These are phyloP conservation scores for Clarireedia paspali DNA, from an alignment of 2,329 filamentous ascomycete genomes.

Conservation along the genomic window DNA sequence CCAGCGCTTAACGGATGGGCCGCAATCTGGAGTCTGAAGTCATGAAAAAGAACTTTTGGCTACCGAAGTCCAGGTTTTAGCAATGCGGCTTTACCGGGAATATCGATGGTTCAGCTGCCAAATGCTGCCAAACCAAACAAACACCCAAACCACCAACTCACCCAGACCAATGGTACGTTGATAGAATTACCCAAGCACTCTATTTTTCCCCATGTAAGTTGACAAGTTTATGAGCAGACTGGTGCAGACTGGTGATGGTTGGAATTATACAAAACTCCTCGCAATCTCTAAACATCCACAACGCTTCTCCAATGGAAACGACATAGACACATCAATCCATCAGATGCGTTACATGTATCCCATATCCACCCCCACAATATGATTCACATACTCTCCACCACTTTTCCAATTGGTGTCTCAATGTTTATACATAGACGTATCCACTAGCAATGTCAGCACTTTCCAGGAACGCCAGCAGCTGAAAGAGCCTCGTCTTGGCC, in stretches of 20 bases:
- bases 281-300: too few relatives aligned
- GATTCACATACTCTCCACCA: neutral
- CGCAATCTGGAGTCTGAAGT: too few relatives aligned
- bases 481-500: constrained; percentile 6
- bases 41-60: too few relatives aligned
- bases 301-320: too few relatives aligned
- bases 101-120: neutral
- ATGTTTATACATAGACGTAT: neutral
- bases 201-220: neutral
- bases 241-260: too few relatives aligned
- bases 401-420: neutral
- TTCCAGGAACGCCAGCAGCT: neutral
- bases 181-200: neutral
- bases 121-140: too few relatives aligned
- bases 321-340: too few relatives aligned
- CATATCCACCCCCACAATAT: too few relatives aligned
- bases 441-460: constrained; percentile 5
- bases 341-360: too few relatives aligned
- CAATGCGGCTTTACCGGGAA: neutral
- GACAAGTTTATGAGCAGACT: too few relatives aligned
- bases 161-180: neutral
- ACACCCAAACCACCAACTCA: neutral
- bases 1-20: too few relatives aligned
- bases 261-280: too few relatives aligned
- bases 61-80: neutral